phyloP scores from a whole-genome alignment of 108 stramenopile species.

The Schizochytrium sp. region DNA sequence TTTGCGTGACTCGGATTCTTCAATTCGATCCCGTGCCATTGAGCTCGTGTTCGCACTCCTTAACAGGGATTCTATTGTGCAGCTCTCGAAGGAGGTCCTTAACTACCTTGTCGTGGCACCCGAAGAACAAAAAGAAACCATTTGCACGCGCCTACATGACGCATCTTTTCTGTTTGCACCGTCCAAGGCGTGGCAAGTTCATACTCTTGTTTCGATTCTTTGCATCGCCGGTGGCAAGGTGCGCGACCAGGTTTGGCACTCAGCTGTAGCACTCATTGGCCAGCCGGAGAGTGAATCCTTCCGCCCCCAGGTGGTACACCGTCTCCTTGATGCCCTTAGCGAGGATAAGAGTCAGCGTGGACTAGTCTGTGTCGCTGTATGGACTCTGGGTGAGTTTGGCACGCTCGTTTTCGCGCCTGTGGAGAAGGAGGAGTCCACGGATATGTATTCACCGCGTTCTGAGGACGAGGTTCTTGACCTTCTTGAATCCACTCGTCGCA shows the following conservation, averaged over 20 bases:
- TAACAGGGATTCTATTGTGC: slow-evolving; percentile 87
- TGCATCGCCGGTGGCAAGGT: slow-evolving; percentile 93
- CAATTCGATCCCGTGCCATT: slow-evolving; percentile 96
- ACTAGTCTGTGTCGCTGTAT: not conserved
- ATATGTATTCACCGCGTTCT: slow-evolving; percentile 85
- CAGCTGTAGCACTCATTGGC: slow-evolving; percentile 45
- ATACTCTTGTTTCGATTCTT: slow-evolving; percentile 94
- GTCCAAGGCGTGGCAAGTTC: slow-evolving; percentile 83
- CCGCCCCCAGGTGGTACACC: slow-evolving; percentile 37
- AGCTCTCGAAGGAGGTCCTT: slow-evolving; percentile 91
- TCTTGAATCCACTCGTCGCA: slow-evolving; percentile 80
- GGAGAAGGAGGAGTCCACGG: slow-evolving; percentile 69
- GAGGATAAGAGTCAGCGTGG: not conserved
- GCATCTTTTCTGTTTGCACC: slow-evolving; percentile 94
- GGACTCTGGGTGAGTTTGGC: slow-evolving; percentile 63
- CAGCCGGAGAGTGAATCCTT: not conserved
- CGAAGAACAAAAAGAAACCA: slow-evolving; percentile 88
- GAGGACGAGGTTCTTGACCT: slow-evolving; percentile 76
- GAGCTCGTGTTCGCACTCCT: slow-evolving; percentile 97
- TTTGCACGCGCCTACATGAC: slow-evolving; percentile 86
- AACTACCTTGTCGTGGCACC: slow-evolving; percentile 97
- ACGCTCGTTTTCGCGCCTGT: slow-evolving; percentile 60
- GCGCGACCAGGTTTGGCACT: slow-evolving; percentile 76
- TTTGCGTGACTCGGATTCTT: slow-evolving; percentile 97
- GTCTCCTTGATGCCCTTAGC: not conserved